Conservation (phyloP, 306 rosid genomes). For the Hippophae gyantsensis region DNA sequence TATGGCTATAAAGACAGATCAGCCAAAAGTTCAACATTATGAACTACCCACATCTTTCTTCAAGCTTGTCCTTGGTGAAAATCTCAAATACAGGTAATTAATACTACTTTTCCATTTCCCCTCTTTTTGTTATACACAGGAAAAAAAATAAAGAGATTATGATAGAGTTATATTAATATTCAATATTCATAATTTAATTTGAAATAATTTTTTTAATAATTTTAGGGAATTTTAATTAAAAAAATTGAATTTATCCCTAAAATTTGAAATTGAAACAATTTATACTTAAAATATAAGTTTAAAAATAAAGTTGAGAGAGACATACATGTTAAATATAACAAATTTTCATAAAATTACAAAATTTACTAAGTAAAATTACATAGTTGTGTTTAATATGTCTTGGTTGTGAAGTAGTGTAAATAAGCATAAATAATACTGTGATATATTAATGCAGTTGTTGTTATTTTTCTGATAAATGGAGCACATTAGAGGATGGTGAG, state of each 20-base stretch:
- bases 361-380: neutral
- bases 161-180: too few species aligned
- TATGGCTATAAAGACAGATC: constrained; percentile 65
- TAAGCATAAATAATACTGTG: neutral
- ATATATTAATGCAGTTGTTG: constrained; percentile 50
- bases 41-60: constrained; percentile 90
- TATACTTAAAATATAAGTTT: too few species aligned
- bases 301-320: too few species aligned
- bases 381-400: neutral
- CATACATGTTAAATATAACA: too few species aligned
- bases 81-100: constrained; percentile 77
- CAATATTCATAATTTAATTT: too few species aligned
- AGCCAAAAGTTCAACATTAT: constrained; percentile 69
- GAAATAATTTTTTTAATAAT: too few species aligned
- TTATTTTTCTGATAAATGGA: constrained; percentile 57
- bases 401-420: too few species aligned
- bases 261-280: too few species aligned
- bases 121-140: too few species aligned
- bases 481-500: constrained; percentile 74
- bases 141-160: too few species aligned
- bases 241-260: too few species aligned
- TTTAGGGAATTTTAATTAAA: too few species aligned
- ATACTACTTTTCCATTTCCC: neutral
- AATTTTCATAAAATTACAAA: neutral
- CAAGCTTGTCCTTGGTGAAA: constrained; percentile 64